These are phyloP conservation scores for Usnea hakonensis DNA, from an alignment of 495 filamentous ascomycete species.

Conservation along the genomic window DNA sequence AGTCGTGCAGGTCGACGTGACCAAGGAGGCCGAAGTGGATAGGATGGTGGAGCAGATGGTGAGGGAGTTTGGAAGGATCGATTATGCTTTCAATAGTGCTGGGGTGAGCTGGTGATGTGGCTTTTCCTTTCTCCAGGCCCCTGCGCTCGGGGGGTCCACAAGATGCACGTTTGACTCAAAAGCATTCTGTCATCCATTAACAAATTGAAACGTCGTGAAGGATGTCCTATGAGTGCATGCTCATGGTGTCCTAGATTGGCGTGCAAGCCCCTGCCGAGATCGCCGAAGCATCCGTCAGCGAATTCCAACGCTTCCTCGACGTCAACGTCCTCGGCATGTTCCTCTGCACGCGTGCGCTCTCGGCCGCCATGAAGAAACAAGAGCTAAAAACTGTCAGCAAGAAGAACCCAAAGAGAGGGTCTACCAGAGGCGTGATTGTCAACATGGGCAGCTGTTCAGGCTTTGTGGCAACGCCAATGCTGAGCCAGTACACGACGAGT, in stretches of 20 bases:
- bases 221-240: too few species aligned
- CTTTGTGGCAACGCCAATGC: neutral
- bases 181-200: too few species aligned
- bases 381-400: neutral
- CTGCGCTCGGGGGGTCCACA: too few species aligned
- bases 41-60: neutral
- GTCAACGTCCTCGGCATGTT: neutral
- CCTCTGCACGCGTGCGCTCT: neutral
- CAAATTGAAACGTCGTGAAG: too few species aligned
- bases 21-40: neutral
- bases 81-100: neutral
- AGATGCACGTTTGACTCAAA: too few species aligned
- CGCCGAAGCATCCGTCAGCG: too few species aligned
- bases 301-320: neutral
- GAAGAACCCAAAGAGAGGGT: too few species aligned
- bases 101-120: neutral
- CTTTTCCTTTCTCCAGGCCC: too few species aligned
- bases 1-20: neutral
- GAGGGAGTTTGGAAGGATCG: neutral
- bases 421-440: too few species aligned
- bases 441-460: neutral
- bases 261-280: too few species aligned
- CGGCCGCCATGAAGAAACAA: neutral
- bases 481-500: neutral
- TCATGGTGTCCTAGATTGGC: too few species aligned